These are phyloP conservation scores for Borovskyia barvae DNA, from an alignment of 208 protist species.

Conservation along the genomic window DNA sequence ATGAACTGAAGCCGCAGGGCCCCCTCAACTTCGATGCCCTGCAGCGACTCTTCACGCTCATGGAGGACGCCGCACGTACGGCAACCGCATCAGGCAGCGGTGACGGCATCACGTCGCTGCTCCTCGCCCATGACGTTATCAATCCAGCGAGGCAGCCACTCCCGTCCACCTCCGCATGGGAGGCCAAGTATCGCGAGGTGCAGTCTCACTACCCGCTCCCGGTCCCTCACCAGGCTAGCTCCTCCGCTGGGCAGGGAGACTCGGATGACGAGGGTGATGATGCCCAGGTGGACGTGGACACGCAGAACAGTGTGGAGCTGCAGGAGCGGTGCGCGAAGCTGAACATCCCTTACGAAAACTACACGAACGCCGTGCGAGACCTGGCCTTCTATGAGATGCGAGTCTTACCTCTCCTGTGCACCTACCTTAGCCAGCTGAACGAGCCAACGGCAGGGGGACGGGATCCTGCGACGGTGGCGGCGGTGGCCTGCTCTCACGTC, in stretches of 20 bases:
- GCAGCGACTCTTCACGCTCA: constrained; percentile 39
- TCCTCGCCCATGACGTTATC: constrained; percentile 44
- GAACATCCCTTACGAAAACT: constrained; percentile 53
- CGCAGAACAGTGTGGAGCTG: constrained; percentile 59
- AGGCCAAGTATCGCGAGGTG: constrained; percentile 51
- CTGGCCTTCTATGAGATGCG: constrained; percentile 61
- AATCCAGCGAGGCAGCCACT: constrained; percentile 36
- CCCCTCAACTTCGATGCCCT: constrained; percentile 64
- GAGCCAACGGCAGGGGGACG: constrained; percentile 5
- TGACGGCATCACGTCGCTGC: constrained; percentile 14
- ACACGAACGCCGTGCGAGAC: constrained; percentile 51
- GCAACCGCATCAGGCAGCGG: background rate
- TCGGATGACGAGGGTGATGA: constrained; percentile 26
- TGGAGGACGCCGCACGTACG: constrained; percentile 24
- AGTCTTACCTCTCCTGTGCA: constrained; percentile 62
- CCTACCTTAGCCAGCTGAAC: constrained; percentile 40
- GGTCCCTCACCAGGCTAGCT: background rate
- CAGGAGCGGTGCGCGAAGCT: constrained; percentile 51
- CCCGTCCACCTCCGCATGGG: constrained; percentile 33
- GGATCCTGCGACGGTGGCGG: constrained; percentile 1
- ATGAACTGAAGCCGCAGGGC: constrained; percentile 46
- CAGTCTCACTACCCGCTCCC: constrained; percentile 65
- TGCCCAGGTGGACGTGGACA: constrained; percentile 25
- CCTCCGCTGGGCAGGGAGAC: background rate
- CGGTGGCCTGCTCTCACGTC: constrained; percentile 18